Evolutionary conservation across 495 filamentous ascomycete species (phyloP).

Genomic region (Copromyces sp.): DNA sequence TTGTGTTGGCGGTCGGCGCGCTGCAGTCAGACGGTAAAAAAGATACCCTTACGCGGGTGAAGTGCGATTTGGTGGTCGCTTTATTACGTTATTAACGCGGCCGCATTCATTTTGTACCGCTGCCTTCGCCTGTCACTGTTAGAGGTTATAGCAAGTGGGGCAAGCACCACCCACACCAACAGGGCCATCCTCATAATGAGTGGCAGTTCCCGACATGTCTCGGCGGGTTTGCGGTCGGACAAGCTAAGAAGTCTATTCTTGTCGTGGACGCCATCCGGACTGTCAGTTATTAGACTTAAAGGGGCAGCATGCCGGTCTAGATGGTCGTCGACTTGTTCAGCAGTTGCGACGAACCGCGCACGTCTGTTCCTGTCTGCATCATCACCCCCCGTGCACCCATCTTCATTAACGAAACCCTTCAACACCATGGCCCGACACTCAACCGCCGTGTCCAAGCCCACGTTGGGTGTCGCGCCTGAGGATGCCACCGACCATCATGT

Average conservation of each 20-base stretch:
- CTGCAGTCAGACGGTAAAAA: not conserved
- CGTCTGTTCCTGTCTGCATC: not conserved
- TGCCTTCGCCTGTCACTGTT: not conserved
- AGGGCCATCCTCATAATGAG: not conserved
- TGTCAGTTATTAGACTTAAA: not conserved
- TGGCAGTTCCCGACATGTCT: not conserved
- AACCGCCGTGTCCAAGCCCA: constrained; percentile 14
- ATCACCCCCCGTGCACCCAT: not conserved
- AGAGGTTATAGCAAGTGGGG: not conserved
- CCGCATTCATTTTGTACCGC: not conserved
- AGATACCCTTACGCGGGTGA: not conserved
- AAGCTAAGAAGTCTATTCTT: not conserved
- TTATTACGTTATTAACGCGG: not conserved
- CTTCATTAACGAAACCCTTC: not conserved
- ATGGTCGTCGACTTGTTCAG: not conserved
- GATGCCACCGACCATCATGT: constrained; percentile 27
- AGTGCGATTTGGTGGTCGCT: not conserved
- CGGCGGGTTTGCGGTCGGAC: not conserved
- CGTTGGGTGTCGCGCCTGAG: constrained; percentile 8
- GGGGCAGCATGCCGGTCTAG: not conserved
- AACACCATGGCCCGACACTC: constrained; percentile 9
- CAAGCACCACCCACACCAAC: not conserved
- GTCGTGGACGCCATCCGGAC: not conserved
- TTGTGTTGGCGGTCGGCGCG: not conserved
- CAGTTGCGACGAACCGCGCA: not conserved